Evolutionary conservation across 352 stramenopile genomes (phyloP).

Genomic region (Phytopythium oedochilum): DNA sequence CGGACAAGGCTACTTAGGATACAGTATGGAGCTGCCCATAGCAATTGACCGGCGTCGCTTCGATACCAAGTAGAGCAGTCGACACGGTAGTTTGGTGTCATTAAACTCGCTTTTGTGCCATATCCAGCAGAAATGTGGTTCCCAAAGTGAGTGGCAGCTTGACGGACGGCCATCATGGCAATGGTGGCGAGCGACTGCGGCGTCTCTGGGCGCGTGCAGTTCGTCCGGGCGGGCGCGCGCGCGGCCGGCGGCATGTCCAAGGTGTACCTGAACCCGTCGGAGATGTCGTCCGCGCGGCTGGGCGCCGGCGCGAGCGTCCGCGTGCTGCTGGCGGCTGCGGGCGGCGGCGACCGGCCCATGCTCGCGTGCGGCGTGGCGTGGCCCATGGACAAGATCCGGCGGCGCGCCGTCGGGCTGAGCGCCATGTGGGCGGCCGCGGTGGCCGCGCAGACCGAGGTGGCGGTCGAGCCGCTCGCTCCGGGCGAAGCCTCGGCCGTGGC

Average conservation of each 20-base stretch:
- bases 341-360: neutral
- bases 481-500: conserved; percentile 5
- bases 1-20: no score
- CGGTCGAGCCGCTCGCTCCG: conserved; percentile 11
- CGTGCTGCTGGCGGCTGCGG: conserved; percentile 13
- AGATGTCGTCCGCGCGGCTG: conserved; percentile 38
- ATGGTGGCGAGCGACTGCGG: no score
- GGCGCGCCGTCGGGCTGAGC: conserved; percentile 52
- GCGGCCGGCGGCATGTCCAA: conserved; percentile 57
- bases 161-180: no score
- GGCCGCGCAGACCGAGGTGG: conserved; percentile 16
- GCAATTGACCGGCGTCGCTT: neutral
- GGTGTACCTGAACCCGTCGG: conserved; percentile 56
- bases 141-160: no score
- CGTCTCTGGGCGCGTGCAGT: conserved; percentile 44
- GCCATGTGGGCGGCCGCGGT: conserved; percentile 66
- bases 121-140: no score
- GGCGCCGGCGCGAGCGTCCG: conserved; percentile 34
- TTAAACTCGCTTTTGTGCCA: neutral
- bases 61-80: neutral
- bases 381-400: conserved; percentile 62
- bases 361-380: conserved; percentile 5
- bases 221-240: conserved; percentile 49
- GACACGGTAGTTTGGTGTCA: neutral
- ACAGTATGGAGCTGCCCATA: no score